Evolutionary conservation across 179 eudicot genomes (phyloP).

Genomic region (Dionaea muscipula): DNA sequence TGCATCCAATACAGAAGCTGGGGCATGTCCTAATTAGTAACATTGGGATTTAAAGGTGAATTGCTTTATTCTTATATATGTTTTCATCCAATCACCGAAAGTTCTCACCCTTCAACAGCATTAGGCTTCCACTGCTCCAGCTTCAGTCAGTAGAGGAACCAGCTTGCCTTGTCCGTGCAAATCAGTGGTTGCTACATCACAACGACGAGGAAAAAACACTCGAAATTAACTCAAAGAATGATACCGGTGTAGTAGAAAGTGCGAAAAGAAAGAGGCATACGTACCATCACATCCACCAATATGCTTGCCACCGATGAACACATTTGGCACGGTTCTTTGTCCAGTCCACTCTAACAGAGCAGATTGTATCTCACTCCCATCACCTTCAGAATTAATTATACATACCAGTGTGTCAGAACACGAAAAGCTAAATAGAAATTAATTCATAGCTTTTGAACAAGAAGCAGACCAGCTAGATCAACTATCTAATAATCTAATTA

Average conservation of each 20-base stretch:
- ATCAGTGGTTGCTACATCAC: slow-evolving; percentile 37
- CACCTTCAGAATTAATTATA: slow-evolving; percentile 28
- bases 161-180: slow-evolving; percentile 58
- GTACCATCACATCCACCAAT: slow-evolving; percentile 85
- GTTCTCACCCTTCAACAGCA: too few relatives aligned
- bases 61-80: too few relatives aligned
- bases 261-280: neutral
- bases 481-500: too few relatives aligned
- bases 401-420: too few relatives aligned
- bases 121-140: slow-evolving; percentile 37
- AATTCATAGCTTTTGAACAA: too few relatives aligned
- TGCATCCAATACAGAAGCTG: too few relatives aligned
- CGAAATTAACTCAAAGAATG: neutral
- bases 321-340: slow-evolving; percentile 79
- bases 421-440: too few relatives aligned
- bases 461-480: too few relatives aligned
- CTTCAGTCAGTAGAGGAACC: slow-evolving; percentile 57
- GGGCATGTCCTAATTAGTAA: too few relatives aligned
- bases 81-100: too few relatives aligned
- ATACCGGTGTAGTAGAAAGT: neutral
- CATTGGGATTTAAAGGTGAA: too few relatives aligned
- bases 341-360: slow-evolving; percentile 59
- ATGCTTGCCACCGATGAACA: slow-evolving; percentile 74
- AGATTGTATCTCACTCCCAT: slow-evolving; percentile 57
- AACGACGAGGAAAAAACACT: neutral